phyloP scores from a whole-genome alignment of 2,329 filamentous ascomycete species.

The Aureobasidium melanogenum region DNA sequence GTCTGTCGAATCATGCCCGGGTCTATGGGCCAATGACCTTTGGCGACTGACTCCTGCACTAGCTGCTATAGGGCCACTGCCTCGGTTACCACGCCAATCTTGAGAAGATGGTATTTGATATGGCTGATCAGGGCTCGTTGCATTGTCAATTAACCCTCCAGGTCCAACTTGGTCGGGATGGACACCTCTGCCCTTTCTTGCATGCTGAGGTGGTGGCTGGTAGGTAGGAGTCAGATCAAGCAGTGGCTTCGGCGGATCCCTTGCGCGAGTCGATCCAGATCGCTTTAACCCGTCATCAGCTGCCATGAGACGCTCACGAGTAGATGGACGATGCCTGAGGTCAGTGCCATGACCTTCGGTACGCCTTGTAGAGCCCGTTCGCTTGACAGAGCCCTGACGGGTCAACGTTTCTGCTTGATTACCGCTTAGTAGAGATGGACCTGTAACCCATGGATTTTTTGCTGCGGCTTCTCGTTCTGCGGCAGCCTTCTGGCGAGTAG shows the following conservation, averaged over 20 bases:
- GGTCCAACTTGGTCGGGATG: slow-evolving; percentile 21
- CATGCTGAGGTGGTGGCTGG: slow-evolving; percentile 53
- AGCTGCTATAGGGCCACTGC: neutral
- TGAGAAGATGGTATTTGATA: slow-evolving; percentile 33
- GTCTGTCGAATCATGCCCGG: neutral
- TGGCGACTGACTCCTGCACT: neutral
- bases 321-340: slow-evolving; percentile 8
- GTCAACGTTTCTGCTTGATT: slow-evolving; percentile 11
- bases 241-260: slow-evolving; percentile 49
- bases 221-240: slow-evolving; percentile 60
- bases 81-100: slow-evolving; percentile 34
- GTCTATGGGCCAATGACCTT: neutral
- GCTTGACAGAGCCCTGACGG: slow-evolving; percentile 15
- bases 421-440: slow-evolving; percentile 48
- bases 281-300: slow-evolving; percentile 30
- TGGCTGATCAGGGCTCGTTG: slow-evolving; percentile 35
- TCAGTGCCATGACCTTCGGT: slow-evolving; percentile 11
- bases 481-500: slow-evolving; percentile 33
- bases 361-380: slow-evolving; percentile 26
- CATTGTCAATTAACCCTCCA: slow-evolving; percentile 37
- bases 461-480: slow-evolving; percentile 29
- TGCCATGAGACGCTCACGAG: slow-evolving; percentile 7
- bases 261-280: slow-evolving; percentile 32
- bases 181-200: slow-evolving; percentile 44
- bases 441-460: slow-evolving; percentile 44